Conservation (phyloP, 2,329 filamentous ascomycete genomes). For the Decorospora gaudefroyi region DNA sequence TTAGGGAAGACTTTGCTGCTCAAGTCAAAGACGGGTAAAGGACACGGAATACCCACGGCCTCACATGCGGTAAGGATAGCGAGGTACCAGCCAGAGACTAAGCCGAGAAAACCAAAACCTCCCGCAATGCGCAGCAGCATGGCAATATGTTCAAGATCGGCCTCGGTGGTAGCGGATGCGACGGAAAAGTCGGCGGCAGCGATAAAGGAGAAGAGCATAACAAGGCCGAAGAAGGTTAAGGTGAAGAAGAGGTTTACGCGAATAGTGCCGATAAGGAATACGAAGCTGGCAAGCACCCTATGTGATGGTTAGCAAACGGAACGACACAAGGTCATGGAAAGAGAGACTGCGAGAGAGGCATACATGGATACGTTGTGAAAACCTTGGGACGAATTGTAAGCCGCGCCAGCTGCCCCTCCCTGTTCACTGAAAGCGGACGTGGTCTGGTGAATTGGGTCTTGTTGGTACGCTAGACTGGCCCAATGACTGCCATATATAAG, state of each 20-base stretch:
- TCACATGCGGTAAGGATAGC: constrained; percentile 25
- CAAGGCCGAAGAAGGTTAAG: constrained; percentile 22
- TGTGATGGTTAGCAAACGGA: not conserved
- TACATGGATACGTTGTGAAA: constrained; percentile 31
- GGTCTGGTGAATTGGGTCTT: constrained; percentile 25
- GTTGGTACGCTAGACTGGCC: constrained; percentile 27
- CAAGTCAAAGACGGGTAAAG: constrained; percentile 25
- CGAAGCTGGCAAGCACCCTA: constrained; percentile 25
- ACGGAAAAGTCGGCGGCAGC: constrained; percentile 24
- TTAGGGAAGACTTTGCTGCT: constrained; percentile 26
- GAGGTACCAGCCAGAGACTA: constrained; percentile 26
- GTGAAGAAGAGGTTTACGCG: constrained; percentile 28
- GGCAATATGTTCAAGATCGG: constrained; percentile 20
- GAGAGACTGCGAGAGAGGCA: not conserved
- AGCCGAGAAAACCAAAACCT: constrained; percentile 23
- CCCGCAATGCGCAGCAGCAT: constrained; percentile 22
- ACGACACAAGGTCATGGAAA: too few species aligned
- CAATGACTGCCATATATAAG: constrained; percentile 29
- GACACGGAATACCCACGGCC: constrained; percentile 27
- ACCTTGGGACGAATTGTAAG: constrained; percentile 28
- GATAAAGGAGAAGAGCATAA: constrained; percentile 27
- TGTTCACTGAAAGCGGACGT: constrained; percentile 19
- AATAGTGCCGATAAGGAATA: constrained; percentile 26
- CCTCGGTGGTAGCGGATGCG: constrained; percentile 13
- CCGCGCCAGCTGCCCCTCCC: constrained; percentile 23